These are phyloP conservation scores for Xylariaceae sp. DNA, from an alignment of 2,329 filamentous ascomycete species.

Conservation along the genomic window DNA sequence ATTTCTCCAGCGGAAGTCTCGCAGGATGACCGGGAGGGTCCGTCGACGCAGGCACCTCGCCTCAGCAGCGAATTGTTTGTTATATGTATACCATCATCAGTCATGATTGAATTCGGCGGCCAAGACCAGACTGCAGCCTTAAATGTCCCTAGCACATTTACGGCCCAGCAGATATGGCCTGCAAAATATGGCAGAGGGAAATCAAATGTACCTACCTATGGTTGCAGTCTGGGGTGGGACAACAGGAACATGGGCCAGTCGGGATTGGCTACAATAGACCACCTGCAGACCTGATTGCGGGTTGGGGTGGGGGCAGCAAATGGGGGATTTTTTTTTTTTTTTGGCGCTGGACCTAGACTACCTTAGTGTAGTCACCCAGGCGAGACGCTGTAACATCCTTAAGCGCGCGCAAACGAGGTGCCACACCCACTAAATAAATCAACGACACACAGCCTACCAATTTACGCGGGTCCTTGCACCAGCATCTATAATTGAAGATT, in stretches of 20 bases:
- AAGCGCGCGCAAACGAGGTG: slow-evolving; percentile 36
- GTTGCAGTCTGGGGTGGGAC: slow-evolving; percentile 15
- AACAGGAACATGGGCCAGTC: slow-evolving; percentile 9
- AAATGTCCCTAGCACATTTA: too few species aligned
- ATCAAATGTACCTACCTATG: neutral
- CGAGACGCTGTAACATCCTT: slow-evolving; percentile 18
- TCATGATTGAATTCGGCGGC: too few species aligned
- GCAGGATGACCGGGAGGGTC: neutral
- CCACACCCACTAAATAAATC: slow-evolving; percentile 11
- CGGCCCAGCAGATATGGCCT: too few species aligned
- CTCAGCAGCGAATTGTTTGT: slow-evolving; percentile 1
- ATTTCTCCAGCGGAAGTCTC: neutral
- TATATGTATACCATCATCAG: slow-evolving; percentile 1
- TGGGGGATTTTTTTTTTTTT: slow-evolving; percentile 1
- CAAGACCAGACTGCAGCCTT: too few species aligned
- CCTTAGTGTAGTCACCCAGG: too few species aligned
- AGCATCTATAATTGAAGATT: slow-evolving; percentile 31
- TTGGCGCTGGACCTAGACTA: slow-evolving; percentile 26
- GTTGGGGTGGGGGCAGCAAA: slow-evolving; percentile 13
- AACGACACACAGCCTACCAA: slow-evolving; percentile 26
- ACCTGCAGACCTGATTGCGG: slow-evolving; percentile 1
- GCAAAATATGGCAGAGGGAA: neutral
- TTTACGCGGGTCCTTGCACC: slow-evolving; percentile 4
- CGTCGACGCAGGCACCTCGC: slow-evolving; percentile 23
- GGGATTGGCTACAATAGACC: neutral